phyloP scores from a whole-genome alignment of 495 filamentous ascomycete genomes.

The Aspergillus olivimuriae region DNA sequence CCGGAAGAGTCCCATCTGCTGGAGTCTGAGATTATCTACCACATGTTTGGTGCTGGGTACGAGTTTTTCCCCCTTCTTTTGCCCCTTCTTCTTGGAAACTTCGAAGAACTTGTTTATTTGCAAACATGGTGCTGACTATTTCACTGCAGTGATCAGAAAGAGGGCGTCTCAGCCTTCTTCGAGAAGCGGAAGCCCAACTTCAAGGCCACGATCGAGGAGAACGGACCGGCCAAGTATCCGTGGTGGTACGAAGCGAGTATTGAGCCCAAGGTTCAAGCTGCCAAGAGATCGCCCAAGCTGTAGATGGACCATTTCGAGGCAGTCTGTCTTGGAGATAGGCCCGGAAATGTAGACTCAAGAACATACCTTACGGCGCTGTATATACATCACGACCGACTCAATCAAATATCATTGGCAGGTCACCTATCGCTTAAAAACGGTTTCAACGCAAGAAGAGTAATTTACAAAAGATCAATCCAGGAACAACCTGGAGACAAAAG shows the following conservation, averaged over 20 bases:
- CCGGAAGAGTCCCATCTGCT: slow-evolving; percentile 54
- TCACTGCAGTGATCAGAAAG: slow-evolving; percentile 35
- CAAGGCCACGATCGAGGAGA: slow-evolving; percentile 26
- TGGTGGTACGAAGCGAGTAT: slow-evolving; percentile 28
- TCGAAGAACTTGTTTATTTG: slow-evolving; percentile 3
- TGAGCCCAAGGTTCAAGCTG: slow-evolving; percentile 17
- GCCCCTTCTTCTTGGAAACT: background rate
- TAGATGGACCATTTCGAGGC: no score
- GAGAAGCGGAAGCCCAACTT: slow-evolving; percentile 48
- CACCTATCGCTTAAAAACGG: background rate
- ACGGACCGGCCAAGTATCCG: slow-evolving; percentile 23
- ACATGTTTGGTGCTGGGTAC: slow-evolving; percentile 44
- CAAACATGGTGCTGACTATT: no score
- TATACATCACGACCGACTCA: background rate
- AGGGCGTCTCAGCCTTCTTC: slow-evolving; percentile 42
- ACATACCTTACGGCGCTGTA: no score
- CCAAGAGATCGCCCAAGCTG: slow-evolving; percentile 21
- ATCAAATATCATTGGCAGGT: background rate
- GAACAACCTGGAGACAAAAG: slow-evolving; percentile 1
- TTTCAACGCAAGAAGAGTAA: background rate
- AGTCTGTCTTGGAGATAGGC: no score
- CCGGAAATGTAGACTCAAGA: background rate
- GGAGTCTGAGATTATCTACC: slow-evolving; percentile 50
- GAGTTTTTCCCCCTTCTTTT: background rate
- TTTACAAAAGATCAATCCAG: background rate